Percentiles rank a stretch among this genome's conserved stretches.
phyloP scores from a whole-genome alignment of 2,329 filamentous ascomycete genomes.

The Tolypocladium album region DNA sequence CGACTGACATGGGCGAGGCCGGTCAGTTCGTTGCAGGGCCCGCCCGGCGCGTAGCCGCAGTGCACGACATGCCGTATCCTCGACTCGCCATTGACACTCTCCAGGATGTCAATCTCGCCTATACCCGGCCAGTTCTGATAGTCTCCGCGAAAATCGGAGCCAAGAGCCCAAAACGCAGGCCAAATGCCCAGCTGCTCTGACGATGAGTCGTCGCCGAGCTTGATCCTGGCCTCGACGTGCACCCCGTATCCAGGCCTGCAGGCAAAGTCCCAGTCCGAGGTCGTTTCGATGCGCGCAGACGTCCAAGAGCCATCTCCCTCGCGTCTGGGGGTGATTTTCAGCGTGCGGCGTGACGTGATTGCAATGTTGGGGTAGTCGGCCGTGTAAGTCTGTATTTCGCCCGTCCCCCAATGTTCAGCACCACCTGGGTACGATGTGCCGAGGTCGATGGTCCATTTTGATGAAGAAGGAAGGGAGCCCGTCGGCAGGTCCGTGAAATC shows the following conservation, averaged over 20 bases:
- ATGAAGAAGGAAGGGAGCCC: conserved; percentile 17
- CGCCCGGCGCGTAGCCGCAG: conserved; percentile 27
- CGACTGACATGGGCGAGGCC: conserved; percentile 16
- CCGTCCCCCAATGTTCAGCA: conserved; percentile 35
- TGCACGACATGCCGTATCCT: conserved; percentile 27
- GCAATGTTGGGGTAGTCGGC: conserved; percentile 25
- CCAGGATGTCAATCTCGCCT: conserved; percentile 35
- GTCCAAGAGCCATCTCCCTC: conserved; percentile 26
- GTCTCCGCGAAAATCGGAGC: conserved; percentile 23
- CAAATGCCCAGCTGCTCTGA: conserved; percentile 28
- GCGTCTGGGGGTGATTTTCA: conserved; percentile 22
- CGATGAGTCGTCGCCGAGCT: conserved; percentile 18
- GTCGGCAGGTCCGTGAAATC: conserved; percentile 10
- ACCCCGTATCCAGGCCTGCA: conserved; percentile 21
- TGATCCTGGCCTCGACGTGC: conserved; percentile 26
- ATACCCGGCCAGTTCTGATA: conserved; percentile 29
- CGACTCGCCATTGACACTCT: conserved; percentile 26
- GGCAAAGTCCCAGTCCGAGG: conserved; percentile 18
- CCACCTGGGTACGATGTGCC: conserved; percentile 37
- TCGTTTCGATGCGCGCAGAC: conserved; percentile 32
- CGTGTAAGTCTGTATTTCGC: conserved; percentile 36
- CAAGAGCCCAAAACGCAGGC: conserved; percentile 36
- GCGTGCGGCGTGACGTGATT: conserved; percentile 22
- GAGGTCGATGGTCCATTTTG: conserved; percentile 32
- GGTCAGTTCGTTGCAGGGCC: conserved; percentile 29